Evolutionary conservation across 2,329 filamentous ascomycete species (phyloP), one percentile per base, ranked within the genome.

Genomic region (Pyrenophora seminiperda): DNA sequence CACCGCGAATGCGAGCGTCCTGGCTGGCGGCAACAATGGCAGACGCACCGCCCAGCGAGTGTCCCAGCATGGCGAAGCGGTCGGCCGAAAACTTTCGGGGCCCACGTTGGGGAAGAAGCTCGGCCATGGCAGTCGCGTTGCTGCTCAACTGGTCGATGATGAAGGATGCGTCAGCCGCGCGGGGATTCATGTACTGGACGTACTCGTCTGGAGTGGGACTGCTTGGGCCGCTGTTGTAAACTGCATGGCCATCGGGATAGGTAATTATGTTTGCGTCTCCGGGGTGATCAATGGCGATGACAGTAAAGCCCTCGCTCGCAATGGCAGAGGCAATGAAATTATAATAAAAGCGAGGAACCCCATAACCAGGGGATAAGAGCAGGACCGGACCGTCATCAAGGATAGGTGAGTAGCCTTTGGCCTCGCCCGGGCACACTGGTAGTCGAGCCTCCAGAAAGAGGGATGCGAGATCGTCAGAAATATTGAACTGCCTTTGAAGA

Each of bases 261-360:
- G 78, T 75, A 11, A 82, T 73, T n/a, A 77, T 65, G 2, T 63
- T 52, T 0, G 75, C 68, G 9, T 81, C 79, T 42, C 75, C 76
- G 0, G 78, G 72, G 44, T 81, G 78, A 48, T 81, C 80, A 20
- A 82, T 68, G 1, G 78, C 71, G 33, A 80, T 67, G 5, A 81
- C 76, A 2, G 73, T 68, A 47, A 75, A 79, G 1, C 79, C 79
- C 7, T 73, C 65, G 38, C 76, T 78, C 0, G 79, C 77, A 3
- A 82, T 67, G 2, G 77, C 73, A 4, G 73, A 71, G 6, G 77
- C 75, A 56, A 76, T 66, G 9, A 70, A 70, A 7, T 65, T 73
- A 52, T 81, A 77, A 3, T 76, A 50, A 1, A 77, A 61, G 2
- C 78, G 71, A 0, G 76, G 71, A 18, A 69, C 66, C 3, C 73